Base-by-base conservation (phyloP, 441 rosid species). In the Codiaeum variegatum region DNA sequence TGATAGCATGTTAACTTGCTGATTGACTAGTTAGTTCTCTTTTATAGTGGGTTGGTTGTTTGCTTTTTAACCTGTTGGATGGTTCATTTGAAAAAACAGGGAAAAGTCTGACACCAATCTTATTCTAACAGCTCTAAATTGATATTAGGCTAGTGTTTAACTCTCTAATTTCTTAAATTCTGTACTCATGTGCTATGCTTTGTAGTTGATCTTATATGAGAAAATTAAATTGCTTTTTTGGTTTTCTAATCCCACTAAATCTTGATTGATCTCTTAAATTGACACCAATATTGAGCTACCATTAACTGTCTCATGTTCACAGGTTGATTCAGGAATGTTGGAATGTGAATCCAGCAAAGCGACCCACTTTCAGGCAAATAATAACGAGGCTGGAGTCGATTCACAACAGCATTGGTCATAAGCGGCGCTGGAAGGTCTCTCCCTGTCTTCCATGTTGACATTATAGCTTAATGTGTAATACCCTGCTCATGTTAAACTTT, bases 311-410 rank as follows among this genome's bases (percentile, higher is more conserved):
- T 70, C 54, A 1, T 77, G 49, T 36, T 64, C 23, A 26, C 87
- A 92, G 99, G 85, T 84, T 92, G 80, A 94, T 92, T 73, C 96
- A 88, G 84, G 93, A 88, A 70, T 94, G 98, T 81, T 94, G 99
- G 99, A 74, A 78, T 55, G 97, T 92, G 70, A 85, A 88, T 67
- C 96, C 98, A 32, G 80, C 85, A 7, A 91, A 83, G 77, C 83
- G 99, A 77, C 99, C 97, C 0, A 77, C 94, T 13, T 94, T 91
- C 83, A 88, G 86, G 83, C 85, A 86, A 81, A 84, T 94, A 71
- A 84, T 94, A 75, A 77, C 64, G 42, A 84, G 77, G 69, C 88
- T 94, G 73, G 97, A 92, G 76, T 78, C 83, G 5, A 85, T 92
- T 74, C 76, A 84, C 66, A 71, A 76, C 76, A 80, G 79, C 13